Evolutionary conservation across 768 basidiomycete genomes (phyloP), one percentile per base, ranked within the genome.

Genomic region (Suillus plorans): DNA sequence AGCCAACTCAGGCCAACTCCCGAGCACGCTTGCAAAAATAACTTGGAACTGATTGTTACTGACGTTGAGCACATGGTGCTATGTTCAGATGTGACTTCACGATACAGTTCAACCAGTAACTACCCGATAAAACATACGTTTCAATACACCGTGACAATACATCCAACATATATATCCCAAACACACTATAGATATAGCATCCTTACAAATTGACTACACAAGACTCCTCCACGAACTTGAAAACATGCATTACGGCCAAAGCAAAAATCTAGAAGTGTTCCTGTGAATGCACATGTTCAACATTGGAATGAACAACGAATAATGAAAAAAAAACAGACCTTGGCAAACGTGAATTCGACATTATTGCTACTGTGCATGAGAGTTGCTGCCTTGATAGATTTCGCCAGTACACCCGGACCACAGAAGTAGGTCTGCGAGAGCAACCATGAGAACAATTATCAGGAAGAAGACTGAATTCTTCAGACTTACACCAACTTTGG

Each of bases 281-380:
- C 87, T 88, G 66, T 62, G 20, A 59, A 59, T 42, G 41, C 6
- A 59, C 6, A 42, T 20, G 18, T 36, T 47, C 14, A 66, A 67
- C 56, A 0, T 25, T 31, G 37, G 36, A 39, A 64, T 64, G 50
- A 70, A 64, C 5, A 37, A 60, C 31, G 41, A 64, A 58, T 41
- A 73, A 39, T 22, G 36, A n/a, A n/a, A 57, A 36, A 49, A 34
- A 71, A 70, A 70, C 82, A 70, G 65, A 85, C 94, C 87, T 96
- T 96, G 22, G 89, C 88, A 75, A 97, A 96, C 1, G 83, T 81
- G 77, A 95, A 95, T 55, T 88, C 77, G 53, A 96, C 85, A 42
- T 80, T 77, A 14, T 86, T 71, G 60, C 81, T 81, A 3, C 81
- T 82, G 66, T 87, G 80, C 41, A 82, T 79, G 37, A 84, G 73